These are phyloP conservation scores for Alisma plantagoaquatica DNA, from an alignment of 106 monocot genomes.

Conservation along the genomic window DNA sequence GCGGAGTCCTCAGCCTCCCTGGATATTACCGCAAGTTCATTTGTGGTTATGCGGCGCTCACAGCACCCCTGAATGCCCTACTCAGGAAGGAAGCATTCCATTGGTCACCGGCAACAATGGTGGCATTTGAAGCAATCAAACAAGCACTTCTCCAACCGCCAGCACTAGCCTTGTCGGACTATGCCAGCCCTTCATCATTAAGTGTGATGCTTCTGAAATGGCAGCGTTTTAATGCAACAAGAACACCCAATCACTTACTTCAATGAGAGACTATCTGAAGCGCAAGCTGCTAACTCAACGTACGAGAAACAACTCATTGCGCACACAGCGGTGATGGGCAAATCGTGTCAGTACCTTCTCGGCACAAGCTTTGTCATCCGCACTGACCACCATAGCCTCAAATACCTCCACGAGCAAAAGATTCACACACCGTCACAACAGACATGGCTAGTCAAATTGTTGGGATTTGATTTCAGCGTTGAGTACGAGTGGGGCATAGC, in stretches of 20 bases:
- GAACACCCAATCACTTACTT: slow-evolving; percentile 3
- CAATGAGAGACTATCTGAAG: background rate
- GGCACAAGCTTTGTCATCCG: background rate
- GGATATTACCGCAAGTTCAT: background rate
- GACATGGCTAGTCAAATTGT: slow-evolving; percentile 1
- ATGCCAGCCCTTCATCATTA: background rate
- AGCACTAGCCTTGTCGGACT: background rate
- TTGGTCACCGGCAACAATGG: background rate
- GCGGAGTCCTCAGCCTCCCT: background rate
- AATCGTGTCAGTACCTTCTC: slow-evolving; percentile 5
- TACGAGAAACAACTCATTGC: slow-evolving; percentile 8
- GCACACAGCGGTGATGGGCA: background rate
- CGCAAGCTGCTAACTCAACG: background rate
- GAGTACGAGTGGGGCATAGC: background rate
- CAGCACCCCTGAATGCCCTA: background rate
- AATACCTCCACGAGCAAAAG: background rate
- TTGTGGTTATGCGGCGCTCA: background rate
- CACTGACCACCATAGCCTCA: slow-evolving; percentile 2
- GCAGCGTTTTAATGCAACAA: slow-evolving; percentile 1
- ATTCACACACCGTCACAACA: slow-evolving; percentile 1
- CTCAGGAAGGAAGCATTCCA: background rate
- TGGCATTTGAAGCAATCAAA: background rate
- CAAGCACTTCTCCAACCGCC: background rate
- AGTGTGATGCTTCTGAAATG: slow-evolving; percentile 7
- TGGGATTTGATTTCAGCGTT: slow-evolving; percentile 5